These are phyloP conservation scores for Botrytis aclada DNA, from an alignment of 2,329 filamentous ascomycete species.

Conservation along the genomic window DNA sequence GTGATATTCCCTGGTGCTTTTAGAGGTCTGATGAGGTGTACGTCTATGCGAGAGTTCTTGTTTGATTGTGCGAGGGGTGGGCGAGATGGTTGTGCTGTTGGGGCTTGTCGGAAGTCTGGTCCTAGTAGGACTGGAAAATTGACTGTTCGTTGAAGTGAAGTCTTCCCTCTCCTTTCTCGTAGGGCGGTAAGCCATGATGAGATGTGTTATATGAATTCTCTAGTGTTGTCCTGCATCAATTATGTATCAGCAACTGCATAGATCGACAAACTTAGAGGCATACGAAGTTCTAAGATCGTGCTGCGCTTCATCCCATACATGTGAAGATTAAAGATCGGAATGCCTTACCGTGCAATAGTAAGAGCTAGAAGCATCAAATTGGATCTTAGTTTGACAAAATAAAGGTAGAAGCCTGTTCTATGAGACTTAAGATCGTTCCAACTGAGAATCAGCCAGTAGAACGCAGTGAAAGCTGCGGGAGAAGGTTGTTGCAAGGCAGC, in stretches of 20 bases:
- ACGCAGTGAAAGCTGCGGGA: neutral
- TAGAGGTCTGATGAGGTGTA: too few species aligned
- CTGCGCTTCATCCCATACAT: neutral
- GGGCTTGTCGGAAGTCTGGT: neutral
- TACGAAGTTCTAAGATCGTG: neutral
- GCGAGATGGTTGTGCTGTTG: too few species aligned
- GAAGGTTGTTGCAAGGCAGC: neutral
- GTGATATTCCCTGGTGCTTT: too few species aligned
- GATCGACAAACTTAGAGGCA: neutral
- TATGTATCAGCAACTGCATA: neutral
- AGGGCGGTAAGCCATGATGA: neutral
- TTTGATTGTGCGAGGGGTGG: too few species aligned
- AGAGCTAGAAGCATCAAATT: neutral
- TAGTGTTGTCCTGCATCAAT: neutral
- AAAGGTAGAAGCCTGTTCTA: neutral
- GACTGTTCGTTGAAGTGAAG: neutral
- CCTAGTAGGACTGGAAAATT: neutral
- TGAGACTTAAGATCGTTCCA: neutral
- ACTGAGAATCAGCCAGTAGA: neutral
- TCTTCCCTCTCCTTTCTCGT: neutral
- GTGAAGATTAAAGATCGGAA: neutral
- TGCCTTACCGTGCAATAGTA: neutral
- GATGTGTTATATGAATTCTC: neutral
- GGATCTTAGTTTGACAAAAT: neutral
- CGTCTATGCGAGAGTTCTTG: too few species aligned